These are phyloP conservation scores for Cytospora mali DNA, from an alignment of 2,329 filamentous ascomycete species.

Conservation along the genomic window DNA sequence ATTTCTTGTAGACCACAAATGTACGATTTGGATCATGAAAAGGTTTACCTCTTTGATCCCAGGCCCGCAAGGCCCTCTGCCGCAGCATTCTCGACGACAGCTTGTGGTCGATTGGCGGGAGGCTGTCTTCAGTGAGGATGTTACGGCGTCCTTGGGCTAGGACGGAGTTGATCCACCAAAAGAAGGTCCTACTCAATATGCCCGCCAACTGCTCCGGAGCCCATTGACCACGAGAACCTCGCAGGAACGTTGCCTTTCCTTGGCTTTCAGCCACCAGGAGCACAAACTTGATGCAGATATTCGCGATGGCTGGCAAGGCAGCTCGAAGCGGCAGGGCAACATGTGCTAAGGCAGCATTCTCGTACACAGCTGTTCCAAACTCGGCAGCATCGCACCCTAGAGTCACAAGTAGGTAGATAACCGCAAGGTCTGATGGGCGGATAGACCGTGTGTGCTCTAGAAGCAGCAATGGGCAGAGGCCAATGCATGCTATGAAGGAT, in stretches of 20 bases:
- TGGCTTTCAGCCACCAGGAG: slow-evolving; percentile 31
- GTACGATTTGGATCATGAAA: not conserved
- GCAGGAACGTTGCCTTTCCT: slow-evolving; percentile 28
- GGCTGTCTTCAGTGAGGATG: slow-evolving; percentile 30
- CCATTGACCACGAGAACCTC: slow-evolving; percentile 12
- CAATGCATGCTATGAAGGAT: not conserved
- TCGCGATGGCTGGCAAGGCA: not conserved
- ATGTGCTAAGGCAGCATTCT: not conserved
- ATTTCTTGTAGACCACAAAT: not conserved
- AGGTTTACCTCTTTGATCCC: slow-evolving; percentile 35
- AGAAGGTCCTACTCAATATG: slow-evolving; percentile 35
- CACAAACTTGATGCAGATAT: slow-evolving; percentile 2
- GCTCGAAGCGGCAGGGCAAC: not conserved
- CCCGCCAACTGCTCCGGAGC: slow-evolving; percentile 35
- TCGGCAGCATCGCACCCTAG: not conserved
- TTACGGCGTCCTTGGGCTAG: slow-evolving; percentile 35
- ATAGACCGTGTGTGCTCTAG: slow-evolving; percentile 1
- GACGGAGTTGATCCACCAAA: slow-evolving; percentile 40
- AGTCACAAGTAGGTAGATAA: not conserved
- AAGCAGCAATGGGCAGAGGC: not conserved
- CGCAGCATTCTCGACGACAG: slow-evolving; percentile 32
- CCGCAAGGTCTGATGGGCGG: slow-evolving; percentile 2
- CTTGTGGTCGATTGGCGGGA: slow-evolving; percentile 34
- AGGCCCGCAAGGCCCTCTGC: slow-evolving; percentile 31
- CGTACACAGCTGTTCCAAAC: not conserved